Evolutionary conservation across 139 green algal genomes (phyloP).

Genomic region (Chlorella sp.): DNA sequence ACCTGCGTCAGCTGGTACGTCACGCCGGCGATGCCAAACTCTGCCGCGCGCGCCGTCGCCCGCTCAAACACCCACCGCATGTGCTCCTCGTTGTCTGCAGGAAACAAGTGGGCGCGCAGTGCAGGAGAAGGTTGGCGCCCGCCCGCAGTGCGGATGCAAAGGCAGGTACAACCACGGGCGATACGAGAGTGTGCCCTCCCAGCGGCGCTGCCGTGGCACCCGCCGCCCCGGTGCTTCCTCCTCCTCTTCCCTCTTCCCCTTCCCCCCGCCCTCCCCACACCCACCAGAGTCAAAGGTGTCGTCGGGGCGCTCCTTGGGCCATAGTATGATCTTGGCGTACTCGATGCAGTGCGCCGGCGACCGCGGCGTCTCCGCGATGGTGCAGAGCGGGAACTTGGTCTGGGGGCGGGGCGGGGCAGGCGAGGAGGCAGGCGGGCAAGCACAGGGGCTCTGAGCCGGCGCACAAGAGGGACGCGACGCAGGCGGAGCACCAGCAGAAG

Average conservation of each 20-base stretch:
- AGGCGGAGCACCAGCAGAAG: too few relatives aligned
- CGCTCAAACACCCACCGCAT: slow-evolving; percentile 94
- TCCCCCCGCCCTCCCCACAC: not conserved
- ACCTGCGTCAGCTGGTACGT: slow-evolving; percentile 84
- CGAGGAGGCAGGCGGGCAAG: too few relatives aligned
- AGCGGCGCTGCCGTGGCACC: too few relatives aligned
- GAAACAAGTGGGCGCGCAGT: too few relatives aligned
- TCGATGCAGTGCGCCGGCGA: slow-evolving; percentile 98
- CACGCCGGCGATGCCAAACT: slow-evolving; percentile 91
- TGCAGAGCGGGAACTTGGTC: slow-evolving; percentile 97
- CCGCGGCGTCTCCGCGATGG: slow-evolving; percentile 91
- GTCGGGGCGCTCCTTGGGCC: slow-evolving; percentile 72
- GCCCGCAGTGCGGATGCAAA: too few relatives aligned
- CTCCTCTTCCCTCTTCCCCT: too few relatives aligned
- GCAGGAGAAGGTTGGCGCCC: not conserved
- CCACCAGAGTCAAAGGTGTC: slow-evolving; percentile 87
- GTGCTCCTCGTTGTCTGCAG: slow-evolving; percentile 89
- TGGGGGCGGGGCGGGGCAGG: too few relatives aligned
- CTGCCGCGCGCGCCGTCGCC: slow-evolving; percentile 71
- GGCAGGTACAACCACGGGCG: too few relatives aligned
- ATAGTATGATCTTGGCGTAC: slow-evolving; percentile 97
- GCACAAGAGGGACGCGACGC: too few relatives aligned
- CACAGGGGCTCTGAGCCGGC: too few relatives aligned
- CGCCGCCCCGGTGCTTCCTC: too few relatives aligned
- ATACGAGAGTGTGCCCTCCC: too few relatives aligned